Base-by-base conservation (phyloP, 2,329 filamentous ascomycete genomes). In the Beauveria rudraprayagi region DNA sequence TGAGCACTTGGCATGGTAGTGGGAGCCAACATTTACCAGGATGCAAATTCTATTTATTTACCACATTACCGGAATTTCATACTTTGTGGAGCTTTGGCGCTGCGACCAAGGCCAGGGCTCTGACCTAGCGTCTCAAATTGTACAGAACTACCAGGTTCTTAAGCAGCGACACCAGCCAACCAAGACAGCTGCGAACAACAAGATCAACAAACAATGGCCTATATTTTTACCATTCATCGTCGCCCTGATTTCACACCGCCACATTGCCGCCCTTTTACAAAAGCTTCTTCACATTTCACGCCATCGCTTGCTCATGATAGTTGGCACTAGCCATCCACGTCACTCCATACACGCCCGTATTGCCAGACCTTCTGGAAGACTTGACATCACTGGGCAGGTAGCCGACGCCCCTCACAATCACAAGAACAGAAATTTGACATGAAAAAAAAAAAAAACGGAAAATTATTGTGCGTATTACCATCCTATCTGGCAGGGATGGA, bases 51-150 rank as follows among this genome's bases (percentile, higher is more conserved):
- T 14, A 43, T 59, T 43, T 43, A 34, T 14, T 34, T 14, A 30
- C 56, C 56, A 51, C 22, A 17, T 34, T 44, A 44, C 47, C 34
- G 37, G 47, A 59, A 59, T 59, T 59, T 59, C 56, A 9, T 16
- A 40, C 43, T 57, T 43, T 59, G 56, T 59, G 56, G 56, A 52
- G 34, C 56, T 30, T n/a, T 48, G 22, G n/a, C 28, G 56, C 56
- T 28, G 44, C 37, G 56, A 44, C 56, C 56, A 59, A 48, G 44
- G 11, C 56, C 56, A 59, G 56, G 56, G 56, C 47, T 59, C 37
- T 59, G 37, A 59, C 56, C 56, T 59, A 59, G 56, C 56, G 56
- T 52, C 56, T 59, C 56, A 59, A 41, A 51, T 40, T 30, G 22
- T 16, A 24, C 56, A 30, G 30, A 11, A 30, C 30, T 30, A 30